Evolutionary conservation across 2,329 filamentous ascomycete genomes (phyloP), one percentile per base, ranked within the genome.

Genomic region (Dothideomycetes sp.): DNA sequence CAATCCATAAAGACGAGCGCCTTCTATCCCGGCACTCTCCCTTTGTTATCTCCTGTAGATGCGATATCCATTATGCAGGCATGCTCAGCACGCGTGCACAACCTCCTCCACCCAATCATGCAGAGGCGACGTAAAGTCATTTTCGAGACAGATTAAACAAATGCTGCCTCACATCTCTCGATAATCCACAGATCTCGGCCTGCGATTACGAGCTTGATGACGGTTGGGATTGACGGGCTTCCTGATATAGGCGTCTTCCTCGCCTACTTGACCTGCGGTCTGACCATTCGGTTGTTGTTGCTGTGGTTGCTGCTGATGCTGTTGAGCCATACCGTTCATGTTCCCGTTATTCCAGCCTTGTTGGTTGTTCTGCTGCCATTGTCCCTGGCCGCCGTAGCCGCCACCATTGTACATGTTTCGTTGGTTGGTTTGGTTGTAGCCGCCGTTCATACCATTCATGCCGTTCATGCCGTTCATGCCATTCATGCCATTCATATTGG

Each of bases 201-300:
- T 73, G 48, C 81, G 77, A 52, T 86, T 80, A 52, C 83, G 76
- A 54, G 87, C 85, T 60, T 88, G 81, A 56, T 91, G 84, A 37
- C 91, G 77, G 56, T 94, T 84, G 2, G 88, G 89, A 57, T 98
- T 98, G 46, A 96, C 84, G 0, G 91, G 91, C 60, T 94, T 89
- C 42, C 91, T 77, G 59, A 96, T 93, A 63, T 98, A 98, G 5
- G 91, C 84, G 44, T 87, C 85, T 42, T 94, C 87, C 41, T 93
- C 85, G 8, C 41, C 47, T 30, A 46, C 48, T 17, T 30, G 15
- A 15, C n/a, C 17, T 12, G 33, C 33, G 15, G n/a, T n/a, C n/a
- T n/a, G n/a, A n/a, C 38, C 34, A 14, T 41, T 34, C 24, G 38
- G 41, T 31, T 37, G 37, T 30, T 38, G 19, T 7, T 27, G 7